Evolutionary conservation across 1,139 yeast species (phyloP), one percentile per base, ranked within the genome.

Genomic region (Protomyces lactucae-debilis): DNA sequence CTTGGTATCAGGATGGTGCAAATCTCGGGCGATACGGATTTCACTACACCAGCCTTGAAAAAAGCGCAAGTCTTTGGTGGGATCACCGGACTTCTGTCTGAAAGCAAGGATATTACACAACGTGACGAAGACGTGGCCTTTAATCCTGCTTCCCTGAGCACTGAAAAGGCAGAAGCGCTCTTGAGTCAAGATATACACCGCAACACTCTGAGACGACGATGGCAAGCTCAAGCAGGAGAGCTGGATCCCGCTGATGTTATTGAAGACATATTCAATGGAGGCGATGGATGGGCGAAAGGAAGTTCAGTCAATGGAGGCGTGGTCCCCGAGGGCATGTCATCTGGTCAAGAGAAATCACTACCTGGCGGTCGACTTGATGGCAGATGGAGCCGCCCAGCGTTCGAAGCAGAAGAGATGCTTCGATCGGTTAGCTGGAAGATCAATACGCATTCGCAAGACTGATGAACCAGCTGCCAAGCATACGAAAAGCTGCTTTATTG

Each of bases 171-270:
- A 6, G 40, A 51, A 21, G 25, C 46, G 35, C 52, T 60, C 28
- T 16, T 65, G 6, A 55, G 63, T 8, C 68, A 68, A 23, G 65
- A 77, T 60, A 74, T 87, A 16, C 82, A 86, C 70, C 82, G 84
- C 67, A 83, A 82, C 69, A 83, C 90, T 0, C 82, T 86, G 71
- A 85, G 86, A 66, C 80, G 87, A 48, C 82, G 88, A 0, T 90
- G 96, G 96, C 91, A 87, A 70, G 84, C 86, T 1, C 83, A 86
- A 65, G 86, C 90, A 16, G 84, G 88, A 60, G 93, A 87, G 68
- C 83, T 81, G 67, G 79, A 87, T 10, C 95, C 97, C 0, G 82
- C 82, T 59, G 87, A 84, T 65, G 84, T 93, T 69, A 80, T 91
- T 10, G 84, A 85, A 52, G 95, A 89, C 73, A 87, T 92, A 1